These are phyloP conservation scores for Metarhizium robertsii DNA, from an alignment of 2,329 filamentous ascomycete genomes.

Conservation along the genomic window DNA sequence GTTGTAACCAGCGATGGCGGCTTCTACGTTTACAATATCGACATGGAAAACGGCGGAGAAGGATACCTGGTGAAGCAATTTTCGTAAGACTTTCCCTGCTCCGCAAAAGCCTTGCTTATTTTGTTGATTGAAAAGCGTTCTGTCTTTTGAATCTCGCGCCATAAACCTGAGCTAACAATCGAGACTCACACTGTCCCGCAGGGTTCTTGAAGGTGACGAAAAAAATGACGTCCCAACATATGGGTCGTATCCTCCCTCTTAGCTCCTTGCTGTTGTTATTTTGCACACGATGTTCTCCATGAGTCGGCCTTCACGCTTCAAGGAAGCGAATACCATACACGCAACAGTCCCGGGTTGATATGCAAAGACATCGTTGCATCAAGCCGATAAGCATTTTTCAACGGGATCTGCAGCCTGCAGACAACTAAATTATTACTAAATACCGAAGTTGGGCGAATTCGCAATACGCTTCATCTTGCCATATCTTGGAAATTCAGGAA, in stretches of 20 bases:
- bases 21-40: conserved; percentile 92
- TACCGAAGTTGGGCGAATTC: background rate
- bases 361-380: background rate
- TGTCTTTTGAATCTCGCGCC: background rate
- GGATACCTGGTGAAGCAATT: conserved; percentile 86
- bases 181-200: conserved; percentile 15
- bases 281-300: background rate
- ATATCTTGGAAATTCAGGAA: background rate
- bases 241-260: conserved; percentile 11
- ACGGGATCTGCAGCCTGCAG: background rate
- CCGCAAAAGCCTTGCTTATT: background rate
- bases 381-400: background rate
- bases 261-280: background rate
- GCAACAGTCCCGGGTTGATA: background rate
- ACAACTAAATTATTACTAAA: background rate
- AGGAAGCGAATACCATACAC: background rate
- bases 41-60: conserved; percentile 90
- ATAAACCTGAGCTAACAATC: background rate
- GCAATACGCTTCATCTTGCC: background rate
- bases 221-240: conserved; percentile 42
- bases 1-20: conserved; percentile 92
- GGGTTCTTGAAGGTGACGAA: conserved; percentile 46
- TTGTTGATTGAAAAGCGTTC: background rate
- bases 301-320: background rate
- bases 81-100: conserved; percentile 54